Evolutionary conservation across 768 basidiomycete species (phyloP), one percentile per base, ranked within the genome.

Genomic region (Cubamyces lactineus): DNA sequence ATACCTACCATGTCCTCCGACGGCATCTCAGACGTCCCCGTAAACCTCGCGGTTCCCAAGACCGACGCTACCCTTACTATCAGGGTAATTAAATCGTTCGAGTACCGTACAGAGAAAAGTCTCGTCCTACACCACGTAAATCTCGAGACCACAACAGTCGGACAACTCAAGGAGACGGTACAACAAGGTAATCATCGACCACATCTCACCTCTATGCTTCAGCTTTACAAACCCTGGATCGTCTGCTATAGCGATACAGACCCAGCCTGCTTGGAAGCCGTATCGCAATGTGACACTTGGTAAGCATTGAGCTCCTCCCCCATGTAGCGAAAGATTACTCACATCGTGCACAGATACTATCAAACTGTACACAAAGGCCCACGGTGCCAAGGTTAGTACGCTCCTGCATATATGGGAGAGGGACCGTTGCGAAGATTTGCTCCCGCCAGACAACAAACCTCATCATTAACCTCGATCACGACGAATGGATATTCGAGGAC

Each of bases 391-490:
- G 84, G 96, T 91, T 53, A 19, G 74, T 57, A 34, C 26, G 34
- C 34, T 57, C n/a, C n/a, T n/a, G 28, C 46, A 16, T 30, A 2
- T 48, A 19, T 16, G 26, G 21, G 24, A 40, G 23, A 26, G 41
- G 17, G 28, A 46, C 30, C 21, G 15, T 17, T 19, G 13, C 24
- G n/a, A 12, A 34, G 17, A 8, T 28, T 5, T 47, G 54, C 42
- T 19, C 30, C 39, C 46, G 3, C 15, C 69, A 98, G 96, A 96
- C 96, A 1, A 91, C 91, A 34, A 98, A 99, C 77, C 81, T 99
- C 28, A 98, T 99, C 75, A 98, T 99, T 72, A 99, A 99, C 74
- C 83, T 98, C 59, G 94, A 97, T 70, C 85, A 96, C 69, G 96
- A 98, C 60, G 91, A 94, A 9, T 96, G 94, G 92, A 92, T 98